phyloP scores from a whole-genome alignment of 2,329 filamentous ascomycete species.

The Colletotrichum graminicola region DNA sequence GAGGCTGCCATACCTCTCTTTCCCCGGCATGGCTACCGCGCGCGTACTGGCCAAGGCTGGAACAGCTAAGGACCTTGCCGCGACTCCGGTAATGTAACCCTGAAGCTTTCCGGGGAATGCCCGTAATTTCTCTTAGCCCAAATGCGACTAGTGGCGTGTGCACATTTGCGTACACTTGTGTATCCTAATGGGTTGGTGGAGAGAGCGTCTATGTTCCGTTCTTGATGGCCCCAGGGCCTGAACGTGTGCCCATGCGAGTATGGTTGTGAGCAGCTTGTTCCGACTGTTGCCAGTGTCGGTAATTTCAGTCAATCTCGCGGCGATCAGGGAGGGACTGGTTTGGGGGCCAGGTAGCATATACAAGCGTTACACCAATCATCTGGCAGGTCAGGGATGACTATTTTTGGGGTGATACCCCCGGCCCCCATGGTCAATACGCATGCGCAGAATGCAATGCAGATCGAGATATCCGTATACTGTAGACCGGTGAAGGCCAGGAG shows the following conservation, averaged over 20 bases:
- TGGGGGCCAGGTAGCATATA: neutral
- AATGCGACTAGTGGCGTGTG: neutral
- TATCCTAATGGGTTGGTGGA: too few relatives aligned
- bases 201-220: neutral
- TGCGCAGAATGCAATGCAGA: constrained; percentile 4
- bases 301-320: neutral
- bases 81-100: constrained; percentile 27
- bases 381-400: neutral
- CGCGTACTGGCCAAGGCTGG: constrained; percentile 2
- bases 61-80: constrained; percentile 8
- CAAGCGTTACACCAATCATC: neutral
- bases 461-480: too few relatives aligned
- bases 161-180: too few relatives aligned
- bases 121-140: neutral
- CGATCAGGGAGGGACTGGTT: neutral
- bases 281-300: neutral
- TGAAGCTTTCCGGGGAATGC: constrained; percentile 28
- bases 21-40: constrained; percentile 9
- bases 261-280: neutral
- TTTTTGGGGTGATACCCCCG: neutral
- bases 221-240: neutral
- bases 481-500: constrained; percentile 1
- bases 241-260: neutral
- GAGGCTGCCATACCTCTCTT: constrained; percentile 13
- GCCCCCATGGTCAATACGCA: neutral